Percentiles rank a stretch among this genome's conserved stretches.
Evolutionary conservation across 208 protist species (phyloP).

Genomic region (Crithidia bombi): DNA sequence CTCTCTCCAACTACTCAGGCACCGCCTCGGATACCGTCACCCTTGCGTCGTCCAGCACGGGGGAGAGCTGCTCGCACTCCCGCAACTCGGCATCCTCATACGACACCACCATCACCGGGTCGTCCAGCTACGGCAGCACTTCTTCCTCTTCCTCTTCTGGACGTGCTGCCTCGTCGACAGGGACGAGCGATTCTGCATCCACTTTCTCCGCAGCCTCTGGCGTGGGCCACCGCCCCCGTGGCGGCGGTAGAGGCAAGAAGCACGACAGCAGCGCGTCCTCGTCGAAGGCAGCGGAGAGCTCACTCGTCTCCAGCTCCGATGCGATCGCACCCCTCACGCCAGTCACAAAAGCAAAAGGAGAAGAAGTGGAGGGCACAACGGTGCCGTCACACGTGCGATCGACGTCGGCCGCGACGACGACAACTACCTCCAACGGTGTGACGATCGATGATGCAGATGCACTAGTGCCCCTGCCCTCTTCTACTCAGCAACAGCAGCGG

Average conservation of each 20-base stretch:
- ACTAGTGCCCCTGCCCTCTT: not conserved
- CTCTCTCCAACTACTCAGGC: not conserved
- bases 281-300: not conserved
- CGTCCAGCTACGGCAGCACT: not conserved
- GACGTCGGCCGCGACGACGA: not conserved
- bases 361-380: not conserved
- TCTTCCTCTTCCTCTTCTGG: not conserved
- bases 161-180: not conserved
- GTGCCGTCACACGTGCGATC: not conserved
- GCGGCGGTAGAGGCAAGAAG: not conserved
- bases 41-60: not conserved
- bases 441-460: slow-evolving; percentile 4
- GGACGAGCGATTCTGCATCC: not conserved
- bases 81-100: slow-evolving; percentile 7
- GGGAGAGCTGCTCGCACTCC: slow-evolving; percentile 14
- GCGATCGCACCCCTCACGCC: not conserved
- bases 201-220: slow-evolving; percentile 10
- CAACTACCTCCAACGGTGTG: slow-evolving; percentile 6
- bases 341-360: not conserved
- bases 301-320: slow-evolving; percentile 12
- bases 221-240: not conserved
- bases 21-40: slow-evolving; percentile 13
- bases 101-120: not conserved
- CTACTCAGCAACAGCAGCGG: not conserved
- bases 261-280: not conserved